Evolutionary conservation across 805 yeast genomes (phyloP), one percentile per base, ranked within the genome.

Genomic region (Kluyveromyces nonfermentans): DNA sequence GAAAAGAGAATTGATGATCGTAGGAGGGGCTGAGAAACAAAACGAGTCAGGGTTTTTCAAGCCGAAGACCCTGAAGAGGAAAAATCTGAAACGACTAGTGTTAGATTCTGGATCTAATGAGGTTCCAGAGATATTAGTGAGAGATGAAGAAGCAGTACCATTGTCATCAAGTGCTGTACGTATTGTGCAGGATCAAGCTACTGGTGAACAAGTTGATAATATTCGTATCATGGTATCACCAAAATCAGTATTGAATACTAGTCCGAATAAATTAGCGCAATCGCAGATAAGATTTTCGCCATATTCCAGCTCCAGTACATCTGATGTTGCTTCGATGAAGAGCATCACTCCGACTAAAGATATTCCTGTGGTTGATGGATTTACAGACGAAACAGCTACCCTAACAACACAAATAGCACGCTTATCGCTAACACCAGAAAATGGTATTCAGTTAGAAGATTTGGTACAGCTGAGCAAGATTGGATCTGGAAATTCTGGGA

Each of bases 401-500:
- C 36, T 48, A 43, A 41, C 44, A 7, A 40, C 51, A 12, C 50
- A 50, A 33, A 33, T 53, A 4, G 44, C 50, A 17, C 42, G 43
- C 37, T 38, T 50, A 20, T 47, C 55, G n/a, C 32, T 52, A 4
- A 48, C 45, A 46, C 49, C 42, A 45, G 59, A 38, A 45, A 52
- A 21, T 38, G 51, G 45, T 35, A 68, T 80, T 38, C 71, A 71
- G 43, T 73, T 73, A 35, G 78, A 78, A 35, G 96, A 93, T 56
- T 64, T 93, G 20, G 76, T 88, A 14, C 77, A 80, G 30, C 61
- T 93, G 42, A 80, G 85, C 47, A 80, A 79, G 48, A 70, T 93
- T 41, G 99, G 99, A 8, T 74, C 86, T 22, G 99, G 99, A 10
- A 89, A 86, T 59, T 87, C 96, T 10, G 99, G 99, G 2, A 80